These are phyloP conservation scores for Candida dendrica DNA, from an alignment of 805 yeast species.

Conservation along the genomic window DNA sequence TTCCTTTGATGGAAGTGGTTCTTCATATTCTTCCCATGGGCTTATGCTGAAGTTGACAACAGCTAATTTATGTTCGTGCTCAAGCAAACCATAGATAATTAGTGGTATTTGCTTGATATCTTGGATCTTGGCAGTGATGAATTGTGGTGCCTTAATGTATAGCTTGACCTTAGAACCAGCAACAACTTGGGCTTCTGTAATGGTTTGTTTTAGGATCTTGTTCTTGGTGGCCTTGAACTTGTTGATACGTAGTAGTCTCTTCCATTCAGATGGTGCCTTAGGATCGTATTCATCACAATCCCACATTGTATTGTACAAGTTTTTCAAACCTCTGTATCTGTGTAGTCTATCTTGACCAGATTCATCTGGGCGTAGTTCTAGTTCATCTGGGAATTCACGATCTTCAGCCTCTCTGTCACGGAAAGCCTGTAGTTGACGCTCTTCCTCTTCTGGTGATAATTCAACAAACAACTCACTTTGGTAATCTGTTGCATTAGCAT, in stretches of 20 bases:
- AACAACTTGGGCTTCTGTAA: constrained; percentile 33
- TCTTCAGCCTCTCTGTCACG: constrained; percentile 73
- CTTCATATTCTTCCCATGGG: constrained; percentile 85
- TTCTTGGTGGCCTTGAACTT: constrained; percentile 74
- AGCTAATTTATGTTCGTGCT: constrained; percentile 82
- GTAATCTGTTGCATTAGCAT: constrained; percentile 38
- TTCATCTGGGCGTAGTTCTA: constrained; percentile 73
- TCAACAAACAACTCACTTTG: constrained; percentile 62
- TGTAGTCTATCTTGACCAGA: constrained; percentile 68
- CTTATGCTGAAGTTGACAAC: constrained; percentile 76
- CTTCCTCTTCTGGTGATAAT: constrained; percentile 75
- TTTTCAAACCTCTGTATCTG: constrained; percentile 83
- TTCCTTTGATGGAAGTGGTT: constrained; percentile 81
- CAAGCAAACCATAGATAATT: constrained; percentile 64
- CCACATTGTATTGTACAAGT: constrained; percentile 77
- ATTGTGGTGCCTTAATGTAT: constrained; percentile 49
- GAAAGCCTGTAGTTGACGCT: constrained; percentile 62
- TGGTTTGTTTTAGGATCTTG: constrained; percentile 54
- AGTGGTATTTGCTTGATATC: constrained; percentile 43
- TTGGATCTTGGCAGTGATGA: constrained; percentile 35
- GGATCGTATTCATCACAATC: constrained; percentile 77
- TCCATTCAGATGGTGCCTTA: constrained; percentile 73
- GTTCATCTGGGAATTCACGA: constrained; percentile 90
- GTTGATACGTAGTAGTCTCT: constrained; percentile 61
- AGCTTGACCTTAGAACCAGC: constrained; percentile 65